These are phyloP conservation scores for Cymbopogon citratus DNA, from an alignment of 176 grass and related monocot species.

Conservation along the genomic window DNA sequence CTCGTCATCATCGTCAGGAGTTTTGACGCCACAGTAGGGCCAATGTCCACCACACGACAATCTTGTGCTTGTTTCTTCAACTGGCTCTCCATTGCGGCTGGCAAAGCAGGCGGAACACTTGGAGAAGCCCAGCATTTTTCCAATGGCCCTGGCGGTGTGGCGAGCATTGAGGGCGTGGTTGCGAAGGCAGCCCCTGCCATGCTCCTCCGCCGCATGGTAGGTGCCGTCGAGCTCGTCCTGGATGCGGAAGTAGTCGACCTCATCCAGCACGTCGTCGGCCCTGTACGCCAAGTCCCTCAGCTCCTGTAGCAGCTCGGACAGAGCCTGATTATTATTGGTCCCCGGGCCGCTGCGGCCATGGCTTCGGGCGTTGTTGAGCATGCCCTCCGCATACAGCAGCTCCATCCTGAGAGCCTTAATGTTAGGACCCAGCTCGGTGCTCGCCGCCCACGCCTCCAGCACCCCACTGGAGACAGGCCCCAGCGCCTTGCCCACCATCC, in stretches of 20 bases:
- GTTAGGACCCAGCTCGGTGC: neutral
- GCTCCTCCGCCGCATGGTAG: neutral
- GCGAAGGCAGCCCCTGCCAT: neutral
- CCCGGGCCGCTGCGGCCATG: neutral
- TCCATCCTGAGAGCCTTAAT: neutral
- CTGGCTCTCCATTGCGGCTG: no score
- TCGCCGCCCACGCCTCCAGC: slow-evolving; percentile 25
- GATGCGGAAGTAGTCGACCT: slow-evolving; percentile 28
- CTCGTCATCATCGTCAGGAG: neutral
- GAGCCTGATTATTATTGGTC: neutral
- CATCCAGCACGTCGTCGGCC: neutral
- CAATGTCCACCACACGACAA: neutral
- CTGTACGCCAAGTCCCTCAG: neutral
- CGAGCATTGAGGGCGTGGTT: neutral
- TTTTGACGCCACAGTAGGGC: neutral
- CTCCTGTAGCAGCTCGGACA: neutral
- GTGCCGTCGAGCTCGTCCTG: neutral
- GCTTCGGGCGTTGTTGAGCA: neutral
- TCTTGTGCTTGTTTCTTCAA: no score
- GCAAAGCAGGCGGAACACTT: neutral
- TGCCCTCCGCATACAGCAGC: neutral
- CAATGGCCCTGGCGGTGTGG: neutral
- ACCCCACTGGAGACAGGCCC: no score
- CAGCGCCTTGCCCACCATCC: no score
- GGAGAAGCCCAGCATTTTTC: neutral